Percentiles rank a stretch among this genome's conserved stretches.
phyloP scores from a whole-genome alignment of 116 monocot genomes.

The Zostera marina region DNA sequence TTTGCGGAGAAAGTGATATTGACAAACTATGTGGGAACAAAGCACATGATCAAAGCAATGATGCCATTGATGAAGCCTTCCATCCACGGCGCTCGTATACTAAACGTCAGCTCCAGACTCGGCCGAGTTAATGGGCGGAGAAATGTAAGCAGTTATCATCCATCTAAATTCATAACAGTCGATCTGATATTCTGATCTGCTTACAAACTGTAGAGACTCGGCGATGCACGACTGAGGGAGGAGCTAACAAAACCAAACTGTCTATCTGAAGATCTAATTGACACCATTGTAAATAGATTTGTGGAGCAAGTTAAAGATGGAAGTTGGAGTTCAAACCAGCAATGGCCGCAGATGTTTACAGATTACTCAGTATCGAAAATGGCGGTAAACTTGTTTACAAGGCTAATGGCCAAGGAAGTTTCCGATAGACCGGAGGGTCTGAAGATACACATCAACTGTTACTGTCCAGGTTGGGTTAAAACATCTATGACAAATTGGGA shows the following conservation, averaged over 20 bases:
- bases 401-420: constrained; percentile 36
- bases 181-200: not conserved
- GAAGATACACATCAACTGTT: constrained; percentile 62
- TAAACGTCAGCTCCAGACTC: constrained; percentile 87
- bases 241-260: constrained; percentile 35
- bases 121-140: constrained; percentile 68
- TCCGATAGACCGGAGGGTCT: constrained; percentile 30
- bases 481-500: constrained; percentile 84
- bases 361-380: constrained; percentile 87
- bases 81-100: constrained; percentile 46
- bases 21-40: constrained; percentile 78
- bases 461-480: constrained; percentile 93
- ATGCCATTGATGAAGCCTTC: constrained; percentile 75
- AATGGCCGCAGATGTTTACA: constrained; percentile 76
- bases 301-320: constrained; percentile 50
- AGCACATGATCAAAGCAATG: constrained; percentile 46
- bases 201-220: constrained; percentile 38
- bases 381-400: constrained; percentile 63
- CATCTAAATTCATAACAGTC: not conserved
- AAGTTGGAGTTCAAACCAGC: constrained; percentile 23
- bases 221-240: constrained; percentile 41
- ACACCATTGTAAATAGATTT: constrained; percentile 50
- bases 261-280: constrained; percentile 60
- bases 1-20: constrained; percentile 56
- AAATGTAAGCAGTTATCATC: constrained; percentile 48